Evolutionary conservation across 257 asterid species (phyloP).

Genomic region (Solanum paucissectum): DNA sequence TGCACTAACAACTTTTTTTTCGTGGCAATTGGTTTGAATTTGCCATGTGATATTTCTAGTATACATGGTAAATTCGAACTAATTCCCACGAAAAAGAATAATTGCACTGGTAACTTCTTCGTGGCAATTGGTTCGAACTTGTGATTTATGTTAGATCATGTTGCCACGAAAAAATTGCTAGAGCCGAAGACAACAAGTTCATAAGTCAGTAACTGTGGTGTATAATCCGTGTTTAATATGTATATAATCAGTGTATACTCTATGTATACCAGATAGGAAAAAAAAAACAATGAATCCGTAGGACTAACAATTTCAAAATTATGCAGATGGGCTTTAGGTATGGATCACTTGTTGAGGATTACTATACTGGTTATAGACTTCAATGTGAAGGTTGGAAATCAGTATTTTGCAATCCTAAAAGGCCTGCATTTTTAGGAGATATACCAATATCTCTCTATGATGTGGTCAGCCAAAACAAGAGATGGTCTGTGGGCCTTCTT

Average conservation of each 20-base stretch:
- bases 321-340: constrained; percentile 66
- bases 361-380: constrained; percentile 43
- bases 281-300: background rate
- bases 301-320: background rate
- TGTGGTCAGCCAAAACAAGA: constrained; percentile 37
- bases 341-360: constrained; percentile 78
- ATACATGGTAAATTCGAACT: background rate
- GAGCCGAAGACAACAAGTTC: background rate
- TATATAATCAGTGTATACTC: background rate
- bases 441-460: constrained; percentile 53
- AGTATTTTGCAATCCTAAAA: constrained; percentile 40
- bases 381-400: constrained; percentile 85
- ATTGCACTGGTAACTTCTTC: background rate
- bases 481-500: constrained; percentile 70
- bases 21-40: background rate
- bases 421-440: constrained; percentile 67
- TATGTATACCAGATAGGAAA: background rate
- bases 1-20: background rate
- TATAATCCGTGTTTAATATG: background rate
- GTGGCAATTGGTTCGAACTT: background rate
- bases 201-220: background rate
- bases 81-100: background rate
- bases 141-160: background rate
- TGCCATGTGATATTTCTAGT: background rate
- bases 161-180: background rate